Base-by-base conservation (phyloP, 352 stramenopile genomes). In the Phytophthora pisi region DNA sequence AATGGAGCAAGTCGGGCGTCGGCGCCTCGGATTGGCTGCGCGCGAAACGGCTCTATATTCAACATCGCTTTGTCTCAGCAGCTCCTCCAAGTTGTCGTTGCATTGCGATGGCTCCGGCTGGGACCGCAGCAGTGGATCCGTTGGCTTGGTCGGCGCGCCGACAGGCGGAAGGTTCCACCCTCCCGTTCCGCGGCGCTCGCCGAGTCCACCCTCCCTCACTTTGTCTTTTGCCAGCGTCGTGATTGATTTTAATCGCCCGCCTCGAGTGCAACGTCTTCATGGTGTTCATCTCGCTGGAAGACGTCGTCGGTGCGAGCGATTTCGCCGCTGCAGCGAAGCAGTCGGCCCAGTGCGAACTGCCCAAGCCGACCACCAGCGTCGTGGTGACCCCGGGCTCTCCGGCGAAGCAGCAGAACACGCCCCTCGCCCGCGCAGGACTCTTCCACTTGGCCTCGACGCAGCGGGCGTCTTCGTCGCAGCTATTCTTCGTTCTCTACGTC, bases 241-340 rank as follows among this genome's bases (percentile, higher is more conserved):
- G 40, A 46, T 47, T 16, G 40, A 46, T 47, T 62, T 46, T 46
- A 46, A 46, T 46, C 40, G 16, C 8, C 13, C 5, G 16, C 6
- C 11, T 7, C 34, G 51, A 65, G 36, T 57, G 34, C 45, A 57
- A 34, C 15, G 10, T 42, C 40, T 46, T 10, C 51, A 93, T 95
- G 86, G 84, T 93, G 26, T 95, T 93, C 69, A 80, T 95, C 49
- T 95, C 84, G 58, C 72, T 93, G 9, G 79, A 91, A 76, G 72
- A 81, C 13, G 85, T 91, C 58, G 74, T 86, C 7, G 72, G 57
- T 4, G 45, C 56, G 36, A 57, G 45, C 40, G 64, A 63, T 53
- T 53, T 50, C 47, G 30, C 50, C 28, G 26, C 30, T 64, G 26
- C 28, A 38, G 23, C 23, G 26, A 68, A 66, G 50, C 67, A 66